Conservation (phyloP, 1,284 basidiomycete genomes). For the Vanrija sp. region DNA sequence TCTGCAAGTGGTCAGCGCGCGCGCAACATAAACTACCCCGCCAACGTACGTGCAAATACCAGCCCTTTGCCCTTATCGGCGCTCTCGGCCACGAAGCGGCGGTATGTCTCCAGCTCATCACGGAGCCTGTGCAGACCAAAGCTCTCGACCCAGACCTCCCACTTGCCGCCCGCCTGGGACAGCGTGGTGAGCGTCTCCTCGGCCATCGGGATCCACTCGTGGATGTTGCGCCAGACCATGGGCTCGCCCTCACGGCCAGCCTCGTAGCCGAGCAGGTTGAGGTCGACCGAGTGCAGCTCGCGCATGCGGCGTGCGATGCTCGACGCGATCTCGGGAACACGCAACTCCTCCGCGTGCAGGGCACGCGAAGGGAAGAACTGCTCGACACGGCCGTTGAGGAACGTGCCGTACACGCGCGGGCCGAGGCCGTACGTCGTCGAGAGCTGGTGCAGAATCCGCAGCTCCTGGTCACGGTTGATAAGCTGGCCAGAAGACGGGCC, state of each 20-base stretch:
- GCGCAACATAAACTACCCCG: not conserved
- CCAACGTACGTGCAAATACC: constrained; percentile 47
- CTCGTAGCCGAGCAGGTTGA: constrained; percentile 58
- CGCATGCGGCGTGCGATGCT: constrained; percentile 89
- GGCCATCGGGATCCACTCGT: constrained; percentile 55
- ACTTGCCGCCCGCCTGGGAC: constrained; percentile 26
- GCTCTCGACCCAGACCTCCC: constrained; percentile 41
- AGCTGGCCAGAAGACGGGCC: constrained; percentile 78
- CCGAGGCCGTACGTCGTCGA: constrained; percentile 82
- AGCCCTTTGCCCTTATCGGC: constrained; percentile 37
- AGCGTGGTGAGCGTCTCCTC: constrained; percentile 32
- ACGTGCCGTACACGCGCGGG: constrained; percentile 87
- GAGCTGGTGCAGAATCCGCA: constrained; percentile 79
- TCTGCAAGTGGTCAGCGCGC: constrained; percentile 54
- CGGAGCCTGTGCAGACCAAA: constrained; percentile 42
- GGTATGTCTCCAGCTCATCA: constrained; percentile 43
- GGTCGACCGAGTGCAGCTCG: constrained; percentile 84
- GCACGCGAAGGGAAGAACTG: constrained; percentile 86
- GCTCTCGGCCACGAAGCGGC: constrained; percentile 34
- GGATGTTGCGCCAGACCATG: constrained; percentile 60
- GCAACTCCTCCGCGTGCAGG: constrained; percentile 68
- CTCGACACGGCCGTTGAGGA: constrained; percentile 86
- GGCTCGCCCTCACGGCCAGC: constrained; percentile 57
- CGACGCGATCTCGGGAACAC: constrained; percentile 66
- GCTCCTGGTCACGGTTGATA: constrained; percentile 77